phyloP scores from a whole-genome alignment of 345 rosid species.

The Rhodamnia rubescens region DNA sequence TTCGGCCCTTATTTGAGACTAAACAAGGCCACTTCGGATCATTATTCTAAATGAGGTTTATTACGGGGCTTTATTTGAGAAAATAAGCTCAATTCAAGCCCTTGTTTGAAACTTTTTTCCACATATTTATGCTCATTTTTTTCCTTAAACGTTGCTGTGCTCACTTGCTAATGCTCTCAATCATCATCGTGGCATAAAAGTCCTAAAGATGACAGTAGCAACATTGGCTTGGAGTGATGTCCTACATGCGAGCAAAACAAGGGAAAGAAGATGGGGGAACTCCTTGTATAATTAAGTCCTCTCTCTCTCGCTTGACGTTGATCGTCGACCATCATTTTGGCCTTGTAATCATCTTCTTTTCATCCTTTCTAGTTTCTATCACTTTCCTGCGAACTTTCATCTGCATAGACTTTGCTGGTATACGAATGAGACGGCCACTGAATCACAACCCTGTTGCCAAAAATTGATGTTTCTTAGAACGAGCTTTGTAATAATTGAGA shows the following conservation, averaged over 20 bases:
- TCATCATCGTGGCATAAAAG: neutral
- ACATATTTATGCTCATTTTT: neutral
- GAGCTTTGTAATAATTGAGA: neutral
- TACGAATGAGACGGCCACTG: neutral
- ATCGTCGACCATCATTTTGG: neutral
- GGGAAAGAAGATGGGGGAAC: neutral
- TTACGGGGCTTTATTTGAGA: too few species aligned
- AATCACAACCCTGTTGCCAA: neutral
- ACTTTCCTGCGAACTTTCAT: neutral
- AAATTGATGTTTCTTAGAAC: neutral
- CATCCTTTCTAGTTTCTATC: neutral
- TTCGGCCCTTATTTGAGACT: too few species aligned
- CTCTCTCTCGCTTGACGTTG: too few species aligned
- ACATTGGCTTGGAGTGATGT: neutral
- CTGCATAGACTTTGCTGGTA: neutral
- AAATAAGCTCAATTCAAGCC: too few species aligned
- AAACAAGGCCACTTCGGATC: too few species aligned
- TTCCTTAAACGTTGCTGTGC: neutral
- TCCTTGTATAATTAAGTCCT: neutral
- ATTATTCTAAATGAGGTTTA: too few species aligned
- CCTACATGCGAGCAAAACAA: neutral
- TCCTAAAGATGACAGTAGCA: neutral
- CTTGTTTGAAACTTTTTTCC: too few species aligned
- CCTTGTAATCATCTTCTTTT: neutral
- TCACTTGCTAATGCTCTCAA: neutral